A percentile compares a stretch with the other conserved stretches of the same genome.
Evolutionary conservation across 2,329 filamentous ascomycete genomes (phyloP).

Genomic region (Myriosclerotinia duriaeana): DNA sequence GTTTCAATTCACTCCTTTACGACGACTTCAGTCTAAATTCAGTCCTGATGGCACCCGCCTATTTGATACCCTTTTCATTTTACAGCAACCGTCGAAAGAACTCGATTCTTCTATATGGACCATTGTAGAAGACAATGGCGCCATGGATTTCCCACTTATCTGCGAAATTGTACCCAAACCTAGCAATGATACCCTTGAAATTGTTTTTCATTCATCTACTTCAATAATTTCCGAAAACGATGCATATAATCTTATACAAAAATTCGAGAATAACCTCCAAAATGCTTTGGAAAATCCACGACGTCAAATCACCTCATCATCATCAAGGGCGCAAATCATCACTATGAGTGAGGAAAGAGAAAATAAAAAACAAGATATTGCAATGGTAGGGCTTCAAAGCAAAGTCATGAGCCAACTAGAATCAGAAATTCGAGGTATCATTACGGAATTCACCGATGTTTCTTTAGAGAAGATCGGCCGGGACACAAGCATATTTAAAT

Average conservation of each 20-base stretch:
- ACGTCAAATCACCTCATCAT: slow-evolving; percentile 33
- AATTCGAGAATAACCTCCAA: slow-evolving; percentile 33
- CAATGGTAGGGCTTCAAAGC: background rate
- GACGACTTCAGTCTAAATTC: slow-evolving; percentile 62
- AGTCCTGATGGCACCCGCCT: slow-evolving; percentile 52
- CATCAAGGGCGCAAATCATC: slow-evolving; percentile 31
- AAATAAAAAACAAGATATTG: background rate
- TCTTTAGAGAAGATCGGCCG: slow-evolving; percentile 52
- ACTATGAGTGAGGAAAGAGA: slow-evolving; percentile 22
- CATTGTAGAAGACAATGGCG: slow-evolving; percentile 55
- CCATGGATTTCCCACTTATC: slow-evolving; percentile 76
- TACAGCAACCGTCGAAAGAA: slow-evolving; percentile 65
- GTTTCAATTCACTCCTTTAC: slow-evolving; percentile 73
- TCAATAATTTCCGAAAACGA: slow-evolving; percentile 40
- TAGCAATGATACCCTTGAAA: slow-evolving; percentile 51
- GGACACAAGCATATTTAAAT: slow-evolving; percentile 73
- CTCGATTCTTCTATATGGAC: slow-evolving; percentile 58
- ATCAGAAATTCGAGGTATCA: slow-evolving; percentile 45
- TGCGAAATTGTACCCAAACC: slow-evolving; percentile 67
- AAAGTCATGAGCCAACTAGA: slow-evolving; percentile 39
- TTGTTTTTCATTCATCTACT: slow-evolving; percentile 64
- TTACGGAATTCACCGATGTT: slow-evolving; percentile 56
- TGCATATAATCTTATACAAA: slow-evolving; percentile 28
- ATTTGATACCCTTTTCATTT: slow-evolving; percentile 78
- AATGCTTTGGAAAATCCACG: slow-evolving; percentile 36